Percentiles rank a stretch among this genome's conserved stretches.
Evolutionary conservation across 2,329 filamentous ascomycete genomes (phyloP).

Genomic region (Penicillium sp.): DNA sequence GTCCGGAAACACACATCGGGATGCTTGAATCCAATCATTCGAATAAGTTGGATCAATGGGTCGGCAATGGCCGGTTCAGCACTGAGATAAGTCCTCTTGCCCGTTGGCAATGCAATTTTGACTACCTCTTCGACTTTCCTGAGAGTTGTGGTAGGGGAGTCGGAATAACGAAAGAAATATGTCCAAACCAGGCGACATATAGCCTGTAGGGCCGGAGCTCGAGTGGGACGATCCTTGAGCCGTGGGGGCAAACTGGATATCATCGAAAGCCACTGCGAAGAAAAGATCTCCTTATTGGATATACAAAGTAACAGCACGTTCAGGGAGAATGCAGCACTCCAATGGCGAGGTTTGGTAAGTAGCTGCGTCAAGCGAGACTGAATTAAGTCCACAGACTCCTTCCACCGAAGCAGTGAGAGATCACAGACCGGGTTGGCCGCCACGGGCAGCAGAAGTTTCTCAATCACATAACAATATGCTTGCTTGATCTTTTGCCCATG

Average conservation of each 20-base stretch:
- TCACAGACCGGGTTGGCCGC: slow-evolving; percentile 77
- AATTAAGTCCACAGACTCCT: slow-evolving; percentile 75
- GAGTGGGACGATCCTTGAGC: slow-evolving; percentile 77
- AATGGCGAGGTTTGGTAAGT: slow-evolving; percentile 88
- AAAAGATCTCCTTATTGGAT: slow-evolving; percentile 80
- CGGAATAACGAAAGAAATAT: slow-evolving; percentile 81
- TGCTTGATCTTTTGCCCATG: slow-evolving; percentile 90
- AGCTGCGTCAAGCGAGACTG: slow-evolving; percentile 78
- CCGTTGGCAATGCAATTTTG: slow-evolving; percentile 75
- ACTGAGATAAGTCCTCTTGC: slow-evolving; percentile 76
- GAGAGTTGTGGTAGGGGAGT: slow-evolving; percentile 64
- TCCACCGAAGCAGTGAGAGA: slow-evolving; percentile 80
- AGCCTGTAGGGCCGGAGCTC: slow-evolving; percentile 80
- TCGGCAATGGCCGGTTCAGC: slow-evolving; percentile 83
- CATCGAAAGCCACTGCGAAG: slow-evolving; percentile 81
- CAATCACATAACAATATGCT: slow-evolving; percentile 89
- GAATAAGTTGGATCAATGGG: slow-evolving; percentile 87
- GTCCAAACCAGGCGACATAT: slow-evolving; percentile 91
- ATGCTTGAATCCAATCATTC: slow-evolving; percentile 90
- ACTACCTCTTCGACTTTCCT: slow-evolving; percentile 89
- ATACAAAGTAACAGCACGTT: slow-evolving; percentile 85
- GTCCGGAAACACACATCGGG: slow-evolving; percentile 90
- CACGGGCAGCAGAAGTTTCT: slow-evolving; percentile 81
- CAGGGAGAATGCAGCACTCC: slow-evolving; percentile 83
- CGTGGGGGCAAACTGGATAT: slow-evolving; percentile 74